phyloP scores from a whole-genome alignment of 31 red algal species.

The Porphyra umbilicalis region DNA sequence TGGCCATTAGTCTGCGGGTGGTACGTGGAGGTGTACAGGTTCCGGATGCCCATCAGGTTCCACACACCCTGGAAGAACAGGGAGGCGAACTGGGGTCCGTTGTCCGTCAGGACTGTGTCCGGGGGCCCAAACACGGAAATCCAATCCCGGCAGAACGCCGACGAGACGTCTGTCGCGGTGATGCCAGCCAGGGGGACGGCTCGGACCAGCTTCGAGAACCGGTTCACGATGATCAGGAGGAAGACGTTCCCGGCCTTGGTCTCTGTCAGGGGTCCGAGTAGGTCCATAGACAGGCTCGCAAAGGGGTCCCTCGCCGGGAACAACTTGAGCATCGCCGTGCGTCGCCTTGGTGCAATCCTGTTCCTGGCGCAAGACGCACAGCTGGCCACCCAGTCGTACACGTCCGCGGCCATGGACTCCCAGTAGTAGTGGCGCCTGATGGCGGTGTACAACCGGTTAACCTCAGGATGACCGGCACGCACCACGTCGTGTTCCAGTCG shows the following conservation, averaged over 20 bases:
- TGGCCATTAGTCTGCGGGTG: conserved; percentile 34
- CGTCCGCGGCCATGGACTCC: too few relatives aligned
- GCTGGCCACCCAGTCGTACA: too few relatives aligned
- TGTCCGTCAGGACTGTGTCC: conserved; percentile 16
- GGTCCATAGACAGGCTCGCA: conserved; percentile 14
- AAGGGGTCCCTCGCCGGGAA: conserved; percentile 7
- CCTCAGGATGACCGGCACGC: background rate
- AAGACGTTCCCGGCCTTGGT: conserved; percentile 13
- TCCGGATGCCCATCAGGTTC: background rate
- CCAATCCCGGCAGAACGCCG: conserved; percentile 20
- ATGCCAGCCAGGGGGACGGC: background rate
- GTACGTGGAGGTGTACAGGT: conserved; percentile 27
- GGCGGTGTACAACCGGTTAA: background rate
- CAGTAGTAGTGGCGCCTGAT: too few relatives aligned
- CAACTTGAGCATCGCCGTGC: background rate
- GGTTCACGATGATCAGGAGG: conserved; percentile 18
- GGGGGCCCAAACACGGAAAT: conserved; percentile 3
- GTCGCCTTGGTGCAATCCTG: too few relatives aligned
- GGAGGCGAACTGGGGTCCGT: conserved; percentile 14
- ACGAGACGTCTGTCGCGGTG: background rate
- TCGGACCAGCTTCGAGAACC: conserved; percentile 11
- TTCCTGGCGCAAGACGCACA: too few relatives aligned
- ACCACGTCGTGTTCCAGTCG: background rate
- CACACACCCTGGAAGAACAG: conserved; percentile 19
- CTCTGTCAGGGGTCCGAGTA: conserved; percentile 10